Base-by-base conservation (phyloP, 768 basidiomycete species). In the Mycena epipterygia region DNA sequence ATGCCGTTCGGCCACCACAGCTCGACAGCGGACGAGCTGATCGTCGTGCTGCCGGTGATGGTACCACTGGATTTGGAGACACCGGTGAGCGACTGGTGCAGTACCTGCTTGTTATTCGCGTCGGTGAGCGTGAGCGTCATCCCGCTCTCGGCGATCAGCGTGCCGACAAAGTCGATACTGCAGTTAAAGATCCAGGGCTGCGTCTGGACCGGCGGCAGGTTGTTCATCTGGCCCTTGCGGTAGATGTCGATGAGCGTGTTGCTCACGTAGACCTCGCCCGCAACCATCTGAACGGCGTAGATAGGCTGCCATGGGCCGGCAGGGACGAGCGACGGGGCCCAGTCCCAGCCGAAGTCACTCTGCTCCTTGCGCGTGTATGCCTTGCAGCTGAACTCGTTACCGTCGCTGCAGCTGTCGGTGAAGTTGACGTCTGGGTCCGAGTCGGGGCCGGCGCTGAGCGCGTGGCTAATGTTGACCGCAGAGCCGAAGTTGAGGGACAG, bases 1-100 rank as follows among this genome's bases (percentile, higher is more conserved):
- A 68, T 68, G 8, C 60, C 67, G 23, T 68, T 68, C 11, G 67
- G 67, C 67, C 67, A 68, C 67, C 67, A 68, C 11, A 68, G 60
- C 42, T 48, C 12, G 21, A 68, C 67, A 1, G 67, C 52, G 27
- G 42, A 29, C 52, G 67, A 23, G 19, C 29, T 17, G 53, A 68
- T 68, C 17, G 53, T 56, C 53, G 67, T 63, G 53, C 60, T 68
- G 5, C 67, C 67, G 3, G 67, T 68, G 29, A 68, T 68, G 16
- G 67, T 68, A 1, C 44, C 67, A 13, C 5, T 25, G 27, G 25
- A 30, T 27, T 48, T 56, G 19, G 42, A 23, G 25, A 68, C 29
- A 14, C 67, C 53, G 6, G 2, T 12, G 9, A 68, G 67, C 30
- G 60, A 8, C 55, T 68, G 67, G 13, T 7, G 11, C 11, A 68